Evolutionary conservation across 495 filamentous ascomycete genomes (phyloP).

Genomic region (Penicillium bovifimosum): DNA sequence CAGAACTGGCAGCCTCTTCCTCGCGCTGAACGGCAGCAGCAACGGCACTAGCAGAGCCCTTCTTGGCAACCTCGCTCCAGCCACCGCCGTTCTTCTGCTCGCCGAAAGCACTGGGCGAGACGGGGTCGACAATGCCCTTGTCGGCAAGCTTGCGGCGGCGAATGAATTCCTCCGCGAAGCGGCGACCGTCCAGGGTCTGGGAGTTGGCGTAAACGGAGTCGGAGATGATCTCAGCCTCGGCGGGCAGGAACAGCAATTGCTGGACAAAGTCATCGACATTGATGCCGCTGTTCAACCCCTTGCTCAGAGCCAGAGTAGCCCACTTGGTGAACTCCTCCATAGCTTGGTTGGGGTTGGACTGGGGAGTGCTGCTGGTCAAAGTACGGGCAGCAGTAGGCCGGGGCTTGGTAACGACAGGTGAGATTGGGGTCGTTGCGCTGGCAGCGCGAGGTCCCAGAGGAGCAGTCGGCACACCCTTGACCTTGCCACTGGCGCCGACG

Average conservation of each 20-base stretch:
- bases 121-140: conserved; percentile 67
- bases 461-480: conserved; percentile 63
- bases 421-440: conserved; percentile 43
- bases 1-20: conserved; percentile 50
- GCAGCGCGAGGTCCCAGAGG: conserved; percentile 52
- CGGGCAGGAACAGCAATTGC: conserved; percentile 66
- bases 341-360: conserved; percentile 50
- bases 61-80: conserved; percentile 98
- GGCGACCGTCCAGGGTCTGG: conserved; percentile 80
- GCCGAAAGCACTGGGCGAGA: conserved; percentile 38
- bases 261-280: conserved; percentile 73
- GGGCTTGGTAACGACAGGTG: conserved; percentile 31
- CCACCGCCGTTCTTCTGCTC: conserved; percentile 56
- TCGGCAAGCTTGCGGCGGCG: conserved; percentile 88
- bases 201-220: conserved; percentile 84
- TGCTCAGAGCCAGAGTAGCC: conserved; percentile 67
- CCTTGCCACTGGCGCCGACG: conserved; percentile 90
- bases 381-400: conserved; percentile 28
- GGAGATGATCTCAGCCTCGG: conserved; percentile 73
- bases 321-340: conserved; percentile 92
- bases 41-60: conserved; percentile 45
- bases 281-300: conserved; percentile 55
- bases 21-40: conserved; percentile 42
- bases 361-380: conserved; percentile 32
- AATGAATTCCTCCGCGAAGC: conserved; percentile 92